Percentiles rank a stretch among this genome's conserved stretches.
Evolutionary conservation across 495 filamentous ascomycete genomes (phyloP).

Genomic region (Xylaria intraflava): DNA sequence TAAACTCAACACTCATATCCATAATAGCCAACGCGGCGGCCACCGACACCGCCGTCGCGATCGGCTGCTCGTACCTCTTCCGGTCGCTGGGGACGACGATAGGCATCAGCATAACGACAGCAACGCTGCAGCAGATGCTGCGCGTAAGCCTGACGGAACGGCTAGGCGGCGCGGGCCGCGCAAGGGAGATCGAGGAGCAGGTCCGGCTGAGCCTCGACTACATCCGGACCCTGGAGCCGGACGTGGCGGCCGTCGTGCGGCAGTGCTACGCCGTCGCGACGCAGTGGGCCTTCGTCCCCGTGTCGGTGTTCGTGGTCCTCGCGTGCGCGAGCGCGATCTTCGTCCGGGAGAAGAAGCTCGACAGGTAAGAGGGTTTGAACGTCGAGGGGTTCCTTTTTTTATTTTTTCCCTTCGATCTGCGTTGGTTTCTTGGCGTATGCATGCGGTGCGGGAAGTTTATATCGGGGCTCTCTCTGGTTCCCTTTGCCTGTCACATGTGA

Average conservation of each 20-base stretch:
- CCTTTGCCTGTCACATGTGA: no score
- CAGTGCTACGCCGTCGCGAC: slow-evolving; percentile 52
- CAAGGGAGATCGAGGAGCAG: slow-evolving; percentile 59
- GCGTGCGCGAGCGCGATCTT: slow-evolving; percentile 26
- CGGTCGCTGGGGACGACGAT: slow-evolving; percentile 73
- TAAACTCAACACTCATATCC: slow-evolving; percentile 60
- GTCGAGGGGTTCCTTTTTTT: neutral
- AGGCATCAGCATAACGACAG: slow-evolving; percentile 63
- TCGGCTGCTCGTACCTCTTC: slow-evolving; percentile 83
- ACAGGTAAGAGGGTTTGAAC: slow-evolving; percentile 11
- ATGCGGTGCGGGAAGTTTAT: no score
- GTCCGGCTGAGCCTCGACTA: slow-evolving; percentile 70
- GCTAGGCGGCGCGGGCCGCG: slow-evolving; percentile 50
- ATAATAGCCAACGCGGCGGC: slow-evolving; percentile 61
- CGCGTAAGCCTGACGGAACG: slow-evolving; percentile 48
- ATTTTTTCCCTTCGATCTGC: no score
- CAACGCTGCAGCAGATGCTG: slow-evolving; percentile 66
- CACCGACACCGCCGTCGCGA: slow-evolving; percentile 70
- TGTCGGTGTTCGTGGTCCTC: slow-evolving; percentile 16
- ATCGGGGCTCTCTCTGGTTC: no score
- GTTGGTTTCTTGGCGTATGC: no score
- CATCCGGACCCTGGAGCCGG: slow-evolving; percentile 60
- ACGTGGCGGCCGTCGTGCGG: slow-evolving; percentile 54
- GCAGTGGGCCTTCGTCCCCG: slow-evolving; percentile 30
- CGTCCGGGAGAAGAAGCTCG: slow-evolving; percentile 40